Conservation (phyloP, 495 filamentous ascomycete genomes). For the Daldinia bambusicola region DNA sequence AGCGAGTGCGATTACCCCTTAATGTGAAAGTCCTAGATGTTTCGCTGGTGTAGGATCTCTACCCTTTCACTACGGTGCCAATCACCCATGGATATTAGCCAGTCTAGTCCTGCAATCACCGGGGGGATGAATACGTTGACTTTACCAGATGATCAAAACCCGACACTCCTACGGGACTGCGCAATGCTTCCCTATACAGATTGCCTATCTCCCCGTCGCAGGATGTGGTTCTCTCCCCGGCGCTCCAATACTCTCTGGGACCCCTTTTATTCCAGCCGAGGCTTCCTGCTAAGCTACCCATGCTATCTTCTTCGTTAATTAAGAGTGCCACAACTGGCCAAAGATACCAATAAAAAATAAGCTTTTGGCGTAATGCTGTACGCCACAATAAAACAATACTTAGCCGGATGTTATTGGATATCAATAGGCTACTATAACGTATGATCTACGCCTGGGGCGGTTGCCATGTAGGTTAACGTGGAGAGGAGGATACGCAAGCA, state of each 20-base stretch:
- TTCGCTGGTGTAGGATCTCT: neutral
- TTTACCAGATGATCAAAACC: neutral
- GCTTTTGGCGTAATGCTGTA: neutral
- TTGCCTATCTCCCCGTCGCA: neutral
- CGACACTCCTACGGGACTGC: neutral
- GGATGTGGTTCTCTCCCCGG: neutral
- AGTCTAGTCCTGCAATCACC: neutral
- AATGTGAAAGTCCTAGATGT: slow-evolving; percentile 1
- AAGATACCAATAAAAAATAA: neutral
- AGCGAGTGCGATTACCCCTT: neutral
- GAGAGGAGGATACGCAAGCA: neutral
- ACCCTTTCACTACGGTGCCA: neutral
- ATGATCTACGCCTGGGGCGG: neutral
- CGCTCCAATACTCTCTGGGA: no score
- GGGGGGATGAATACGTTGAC: neutral
- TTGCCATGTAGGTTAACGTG: neutral
- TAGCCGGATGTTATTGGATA: neutral
- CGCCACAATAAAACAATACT: neutral
- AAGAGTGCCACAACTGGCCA: neutral
- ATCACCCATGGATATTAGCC: neutral
- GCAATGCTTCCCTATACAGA: neutral
- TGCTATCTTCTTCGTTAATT: neutral
- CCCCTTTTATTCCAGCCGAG: neutral
- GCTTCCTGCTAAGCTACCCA: neutral
- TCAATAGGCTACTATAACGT: neutral